A percentile compares a stretch with the other conserved stretches of the same genome.
These are phyloP conservation scores for Lippia alba DNA, from an alignment of 305 asterid genomes.

Conservation along the genomic window DNA sequence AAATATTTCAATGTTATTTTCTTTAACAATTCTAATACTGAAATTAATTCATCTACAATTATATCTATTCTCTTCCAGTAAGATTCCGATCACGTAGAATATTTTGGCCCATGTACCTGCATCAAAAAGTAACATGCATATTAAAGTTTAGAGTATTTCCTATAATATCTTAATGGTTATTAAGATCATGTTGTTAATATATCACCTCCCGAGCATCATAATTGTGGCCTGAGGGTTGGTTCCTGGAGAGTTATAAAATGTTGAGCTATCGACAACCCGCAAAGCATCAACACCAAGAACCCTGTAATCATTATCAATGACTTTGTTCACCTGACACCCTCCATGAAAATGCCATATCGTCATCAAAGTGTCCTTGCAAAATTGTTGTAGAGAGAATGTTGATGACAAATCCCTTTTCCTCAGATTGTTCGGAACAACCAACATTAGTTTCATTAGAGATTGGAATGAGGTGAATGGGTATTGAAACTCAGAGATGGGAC, in stretches of 20 bases:
- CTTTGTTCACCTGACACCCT: constrained; percentile 70
- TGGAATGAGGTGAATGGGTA: constrained; percentile 52
- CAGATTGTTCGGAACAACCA: constrained; percentile 52
- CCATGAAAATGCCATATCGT: constrained; percentile 95
- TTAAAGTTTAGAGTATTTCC: no score
- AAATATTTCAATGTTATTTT: no score
- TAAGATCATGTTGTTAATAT: background rate
- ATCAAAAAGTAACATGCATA: constrained; percentile 12
- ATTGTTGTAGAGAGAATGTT: constrained; percentile 60
- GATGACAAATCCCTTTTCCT: constrained; percentile 27
- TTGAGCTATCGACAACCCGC: constrained; percentile 81
- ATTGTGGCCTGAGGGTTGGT: constrained; percentile 93
- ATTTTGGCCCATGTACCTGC: constrained; percentile 63
- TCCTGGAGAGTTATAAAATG: constrained; percentile 68
- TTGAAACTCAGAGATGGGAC: constrained; percentile 45
- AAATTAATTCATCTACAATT: no score
- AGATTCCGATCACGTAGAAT: constrained; percentile 42
- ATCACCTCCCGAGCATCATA: constrained; percentile 92
- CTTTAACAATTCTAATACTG: no score
- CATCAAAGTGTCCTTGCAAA: constrained; percentile 76
- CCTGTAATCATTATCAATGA: constrained; percentile 62
- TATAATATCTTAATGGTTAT: no score
- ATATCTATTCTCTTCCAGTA: no score
- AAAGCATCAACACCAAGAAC: constrained; percentile 65
- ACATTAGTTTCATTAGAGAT: constrained; percentile 45